Percentiles rank a stretch among this genome's conserved stretches.
Evolutionary conservation across 163 green algal species (phyloP).

Genomic region (Trebouxia gelatinosa): DNA sequence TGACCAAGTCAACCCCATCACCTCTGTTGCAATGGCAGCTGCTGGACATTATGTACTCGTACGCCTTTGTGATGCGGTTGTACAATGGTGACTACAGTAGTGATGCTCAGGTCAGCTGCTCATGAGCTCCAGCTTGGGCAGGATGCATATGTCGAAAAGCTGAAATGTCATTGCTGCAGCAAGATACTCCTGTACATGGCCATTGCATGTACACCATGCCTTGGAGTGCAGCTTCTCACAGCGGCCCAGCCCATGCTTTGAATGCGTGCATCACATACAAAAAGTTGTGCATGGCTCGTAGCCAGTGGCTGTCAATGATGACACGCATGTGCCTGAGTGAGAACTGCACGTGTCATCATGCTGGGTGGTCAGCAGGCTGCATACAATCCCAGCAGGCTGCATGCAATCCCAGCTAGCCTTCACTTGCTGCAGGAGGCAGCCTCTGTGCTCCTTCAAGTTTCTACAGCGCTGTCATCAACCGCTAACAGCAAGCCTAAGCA

Average conservation of each 20-base stretch:
- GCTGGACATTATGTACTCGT: constrained; percentile 29
- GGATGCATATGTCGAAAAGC: neutral
- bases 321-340: no score
- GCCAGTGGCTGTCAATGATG: no score
- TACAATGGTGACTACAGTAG: constrained; percentile 24
- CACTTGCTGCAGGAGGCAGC: constrained; percentile 26
- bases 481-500: neutral
- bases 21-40: constrained; percentile 27
- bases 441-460: neutral
- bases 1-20: constrained; percentile 14
- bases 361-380: no score
- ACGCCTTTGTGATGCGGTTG: constrained; percentile 17
- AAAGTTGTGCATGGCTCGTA: no score
- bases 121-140: no score
- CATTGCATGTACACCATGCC: neutral
- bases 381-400: no score
- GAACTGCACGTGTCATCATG: no score
- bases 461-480: neutral
- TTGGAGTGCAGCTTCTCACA: neutral
- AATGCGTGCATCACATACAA: no score
- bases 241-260: neutral
- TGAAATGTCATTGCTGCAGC: neutral
- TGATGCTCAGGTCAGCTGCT: constrained; percentile 22
- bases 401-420: no score
- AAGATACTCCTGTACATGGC: neutral